A percentile compares a stretch with the other conserved stretches of the same genome.
phyloP scores from a whole-genome alignment of 495 filamentous ascomycete genomes.

The Pyrenopolyporus hunteri region DNA sequence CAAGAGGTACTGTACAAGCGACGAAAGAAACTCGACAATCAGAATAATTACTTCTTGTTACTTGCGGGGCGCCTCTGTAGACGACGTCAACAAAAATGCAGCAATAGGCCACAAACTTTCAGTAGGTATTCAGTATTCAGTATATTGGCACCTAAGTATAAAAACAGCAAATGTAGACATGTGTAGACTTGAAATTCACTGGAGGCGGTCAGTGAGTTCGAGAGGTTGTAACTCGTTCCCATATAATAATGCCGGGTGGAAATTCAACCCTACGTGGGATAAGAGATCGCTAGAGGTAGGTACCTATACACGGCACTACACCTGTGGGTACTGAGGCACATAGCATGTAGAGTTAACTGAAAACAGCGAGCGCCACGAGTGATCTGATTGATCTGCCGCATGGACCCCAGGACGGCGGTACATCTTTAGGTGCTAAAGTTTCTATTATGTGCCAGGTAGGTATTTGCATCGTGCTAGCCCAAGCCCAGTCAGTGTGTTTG shows the following conservation, averaged over 20 bases:
- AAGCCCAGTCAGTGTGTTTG: slow-evolving; percentile 18
- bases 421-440: too few species aligned
- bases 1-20: not conserved
- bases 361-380: slow-evolving; percentile 19
- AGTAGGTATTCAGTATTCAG: not conserved
- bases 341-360: not conserved
- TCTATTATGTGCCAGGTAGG: too few species aligned
- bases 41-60: not conserved
- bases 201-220: slow-evolving; percentile 27
- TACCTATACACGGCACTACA: too few species aligned
- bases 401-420: slow-evolving; percentile 24
- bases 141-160: not conserved
- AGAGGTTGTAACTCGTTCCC: not conserved
- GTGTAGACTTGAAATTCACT: too few species aligned
- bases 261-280: too few species aligned
- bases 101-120: too few species aligned
- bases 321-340: too few species aligned
- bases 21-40: not conserved
- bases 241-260: slow-evolving; percentile 12
- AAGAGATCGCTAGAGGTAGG: too few species aligned
- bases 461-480: slow-evolving; percentile 20
- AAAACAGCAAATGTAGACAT: too few species aligned
- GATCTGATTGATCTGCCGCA: slow-evolving; percentile 33
- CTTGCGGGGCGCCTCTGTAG: not conserved
- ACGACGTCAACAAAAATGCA: not conserved